A percentile compares a stretch with the other conserved stretches of the same genome.
Conservation (phyloP, 1,284 basidiomycete genomes). For the Jaminaea rosea region DNA sequence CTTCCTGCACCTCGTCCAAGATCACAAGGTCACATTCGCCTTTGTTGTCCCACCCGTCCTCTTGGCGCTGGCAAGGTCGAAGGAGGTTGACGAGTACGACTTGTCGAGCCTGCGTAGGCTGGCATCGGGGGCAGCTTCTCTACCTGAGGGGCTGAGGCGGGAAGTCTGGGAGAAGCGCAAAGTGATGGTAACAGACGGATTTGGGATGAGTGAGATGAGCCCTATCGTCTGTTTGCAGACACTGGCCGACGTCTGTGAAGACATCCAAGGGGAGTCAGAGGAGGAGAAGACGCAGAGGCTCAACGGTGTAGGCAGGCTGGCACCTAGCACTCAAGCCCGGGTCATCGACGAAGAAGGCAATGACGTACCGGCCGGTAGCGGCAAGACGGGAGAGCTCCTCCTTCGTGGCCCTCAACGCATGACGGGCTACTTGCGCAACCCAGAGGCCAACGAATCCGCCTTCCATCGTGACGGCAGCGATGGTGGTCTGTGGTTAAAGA, state of each 20-base stretch:
- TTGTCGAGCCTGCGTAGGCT: conserved; percentile 31
- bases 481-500: conserved; percentile 22
- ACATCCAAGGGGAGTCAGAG: no score
- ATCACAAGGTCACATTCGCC: conserved; percentile 35
- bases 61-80: conserved; percentile 35
- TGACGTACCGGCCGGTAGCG: conserved; percentile 2
- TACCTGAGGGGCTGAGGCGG: conserved; percentile 25
- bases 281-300: no score
- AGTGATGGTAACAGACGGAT: conserved; percentile 38
- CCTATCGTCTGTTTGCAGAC: conserved; percentile 41
- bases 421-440: conserved; percentile 42
- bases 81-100: conserved; percentile 34
- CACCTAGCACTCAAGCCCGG: conserved; percentile 34
- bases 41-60: conserved; percentile 45
- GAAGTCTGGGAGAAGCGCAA: conserved; percentile 28
- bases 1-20: conserved; percentile 30
- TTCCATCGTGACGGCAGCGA: conserved; percentile 14
- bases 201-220: conserved; percentile 46
- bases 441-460: conserved; percentile 30
- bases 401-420: conserved; percentile 44
- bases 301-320: conserved; percentile 33
- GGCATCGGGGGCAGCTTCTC: conserved; percentile 34
- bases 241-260: conserved; percentile 24
- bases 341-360: conserved; percentile 16
- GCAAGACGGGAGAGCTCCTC: conserved; percentile 31